phyloP scores from a whole-genome alignment of 2,329 filamentous ascomycete species.

The Sclerotinia trifoliorum region DNA sequence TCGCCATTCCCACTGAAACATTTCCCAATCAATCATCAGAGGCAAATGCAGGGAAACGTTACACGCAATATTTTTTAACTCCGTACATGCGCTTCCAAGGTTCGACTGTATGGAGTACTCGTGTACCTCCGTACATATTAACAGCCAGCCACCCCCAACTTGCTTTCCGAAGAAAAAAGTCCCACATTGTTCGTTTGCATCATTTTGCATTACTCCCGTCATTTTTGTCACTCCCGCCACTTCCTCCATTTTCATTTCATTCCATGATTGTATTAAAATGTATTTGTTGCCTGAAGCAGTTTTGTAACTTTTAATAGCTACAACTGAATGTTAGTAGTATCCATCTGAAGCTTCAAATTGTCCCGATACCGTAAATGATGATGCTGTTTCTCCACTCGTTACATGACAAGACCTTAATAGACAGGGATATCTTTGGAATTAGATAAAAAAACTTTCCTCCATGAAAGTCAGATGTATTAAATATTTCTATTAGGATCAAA shows the following conservation, averaged over 20 bases:
- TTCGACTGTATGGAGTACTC: too few species aligned
- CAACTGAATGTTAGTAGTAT: background rate
- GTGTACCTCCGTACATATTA: background rate
- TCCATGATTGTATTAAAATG: background rate
- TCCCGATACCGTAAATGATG: background rate
- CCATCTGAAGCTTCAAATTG: background rate
- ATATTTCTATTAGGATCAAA: background rate
- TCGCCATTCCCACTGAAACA: constrained; percentile 7
- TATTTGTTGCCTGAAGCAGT: background rate
- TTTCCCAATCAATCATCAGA: background rate
- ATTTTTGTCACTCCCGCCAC: background rate
- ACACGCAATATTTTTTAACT: too few species aligned
- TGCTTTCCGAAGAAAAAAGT: background rate
- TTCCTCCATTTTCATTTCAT: background rate
- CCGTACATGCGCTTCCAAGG: too few species aligned
- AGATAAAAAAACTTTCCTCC: background rate
- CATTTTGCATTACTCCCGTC: background rate
- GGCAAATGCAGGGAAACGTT: background rate
- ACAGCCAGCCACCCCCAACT: background rate
- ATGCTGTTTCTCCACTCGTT: background rate
- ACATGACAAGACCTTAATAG: background rate
- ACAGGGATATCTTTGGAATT: background rate
- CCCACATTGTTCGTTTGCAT: constrained; percentile 1
- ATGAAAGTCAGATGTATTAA: constrained; percentile 14
- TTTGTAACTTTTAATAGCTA: background rate